Evolutionary conservation across 176 grass and related monocot genomes (phyloP).

Genomic region (Cocos nucifera): DNA sequence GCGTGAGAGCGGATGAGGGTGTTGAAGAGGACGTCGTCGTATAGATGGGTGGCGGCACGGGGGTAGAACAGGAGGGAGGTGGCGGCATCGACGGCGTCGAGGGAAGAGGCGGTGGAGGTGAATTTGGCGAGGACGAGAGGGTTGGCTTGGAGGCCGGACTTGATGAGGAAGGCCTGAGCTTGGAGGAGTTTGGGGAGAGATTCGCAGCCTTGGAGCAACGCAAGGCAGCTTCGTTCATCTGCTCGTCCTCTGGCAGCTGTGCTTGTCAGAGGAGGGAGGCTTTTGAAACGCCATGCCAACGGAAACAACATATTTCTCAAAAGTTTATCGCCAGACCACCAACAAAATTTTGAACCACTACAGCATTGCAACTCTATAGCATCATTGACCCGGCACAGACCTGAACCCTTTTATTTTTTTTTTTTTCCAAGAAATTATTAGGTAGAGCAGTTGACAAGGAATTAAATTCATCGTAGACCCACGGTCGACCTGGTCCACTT

Average conservation of each 20-base stretch:
- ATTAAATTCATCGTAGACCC: too few species aligned
- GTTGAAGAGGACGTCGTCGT: conserved; percentile 40
- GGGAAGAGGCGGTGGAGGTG: conserved; percentile 4
- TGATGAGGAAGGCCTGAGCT: conserved; percentile 20
- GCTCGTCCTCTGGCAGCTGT: conserved; percentile 5
- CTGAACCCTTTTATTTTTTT: too few species aligned
- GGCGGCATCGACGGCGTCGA: conserved; percentile 2
- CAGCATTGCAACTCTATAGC: too few species aligned
- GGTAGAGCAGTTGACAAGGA: too few species aligned
- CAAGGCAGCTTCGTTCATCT: conserved; percentile 53
- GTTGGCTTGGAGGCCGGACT: conserved; percentile 25
- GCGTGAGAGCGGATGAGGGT: conserved; percentile 39
- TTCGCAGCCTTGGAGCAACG: conserved; percentile 30
- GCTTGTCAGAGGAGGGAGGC: background rate
- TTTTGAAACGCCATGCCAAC: too few species aligned
- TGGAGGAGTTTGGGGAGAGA: conserved; percentile 19
- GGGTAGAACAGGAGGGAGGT: conserved; percentile 10
- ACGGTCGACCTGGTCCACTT: too few species aligned
- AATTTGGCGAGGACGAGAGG: conserved; percentile 22
- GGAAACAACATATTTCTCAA: too few species aligned
- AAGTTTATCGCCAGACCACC: too few species aligned
- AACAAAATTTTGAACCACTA: too few species aligned
- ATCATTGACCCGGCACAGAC: too few species aligned
- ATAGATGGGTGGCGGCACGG: background rate
- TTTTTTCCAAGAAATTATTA: too few species aligned